These are phyloP conservation scores for Wilhelminamyces savonicus DNA, from an alignment of 805 yeast genomes.

Conservation along the genomic window DNA sequence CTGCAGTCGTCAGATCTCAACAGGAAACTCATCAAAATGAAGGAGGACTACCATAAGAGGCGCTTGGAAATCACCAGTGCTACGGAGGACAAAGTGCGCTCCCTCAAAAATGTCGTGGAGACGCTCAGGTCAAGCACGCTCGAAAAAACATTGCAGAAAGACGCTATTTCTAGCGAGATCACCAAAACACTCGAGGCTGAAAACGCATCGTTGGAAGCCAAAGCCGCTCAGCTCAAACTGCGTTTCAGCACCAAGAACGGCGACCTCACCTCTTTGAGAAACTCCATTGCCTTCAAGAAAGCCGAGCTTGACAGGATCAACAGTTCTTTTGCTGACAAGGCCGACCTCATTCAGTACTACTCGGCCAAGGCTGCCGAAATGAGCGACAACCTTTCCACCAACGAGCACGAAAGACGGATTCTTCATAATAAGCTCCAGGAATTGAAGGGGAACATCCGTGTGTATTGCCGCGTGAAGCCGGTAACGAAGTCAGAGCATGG, in stretches of 20 bases:
- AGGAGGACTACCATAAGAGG: slow-evolving; percentile 18
- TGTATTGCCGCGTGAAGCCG: slow-evolving; percentile 82
- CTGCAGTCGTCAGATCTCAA: slow-evolving; percentile 13
- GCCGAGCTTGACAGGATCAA: slow-evolving; percentile 5
- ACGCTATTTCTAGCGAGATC: slow-evolving; percentile 1
- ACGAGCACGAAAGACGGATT: slow-evolving; percentile 53
- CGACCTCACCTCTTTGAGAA: slow-evolving; percentile 10
- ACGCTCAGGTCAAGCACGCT: slow-evolving; percentile 2
- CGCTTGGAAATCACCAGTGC: slow-evolving; percentile 7
- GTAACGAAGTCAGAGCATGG: slow-evolving; percentile 1
- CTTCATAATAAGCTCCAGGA: slow-evolving; percentile 77
- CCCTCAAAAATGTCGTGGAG: slow-evolving; percentile 6
- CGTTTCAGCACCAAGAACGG: slow-evolving; percentile 5
- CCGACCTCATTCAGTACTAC: slow-evolving; percentile 3
- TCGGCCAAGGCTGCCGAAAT: slow-evolving; percentile 1
- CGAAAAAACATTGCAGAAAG: slow-evolving; percentile 4
- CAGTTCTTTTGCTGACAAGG: slow-evolving; percentile 1
- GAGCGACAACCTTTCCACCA: slow-evolving; percentile 34
- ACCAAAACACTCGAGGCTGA: slow-evolving; percentile 3
- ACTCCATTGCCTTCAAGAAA: slow-evolving; percentile 5
- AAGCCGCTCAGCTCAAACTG: slow-evolving; percentile 2
- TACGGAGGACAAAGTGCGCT: slow-evolving; percentile 11
- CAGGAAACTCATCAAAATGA: slow-evolving; percentile 15
- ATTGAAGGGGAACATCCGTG: slow-evolving; percentile 86
- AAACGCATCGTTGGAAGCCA: slow-evolving; percentile 1